Conservation (phyloP, 2,329 filamentous ascomycete genomes). For the Thelonectria rubi region DNA sequence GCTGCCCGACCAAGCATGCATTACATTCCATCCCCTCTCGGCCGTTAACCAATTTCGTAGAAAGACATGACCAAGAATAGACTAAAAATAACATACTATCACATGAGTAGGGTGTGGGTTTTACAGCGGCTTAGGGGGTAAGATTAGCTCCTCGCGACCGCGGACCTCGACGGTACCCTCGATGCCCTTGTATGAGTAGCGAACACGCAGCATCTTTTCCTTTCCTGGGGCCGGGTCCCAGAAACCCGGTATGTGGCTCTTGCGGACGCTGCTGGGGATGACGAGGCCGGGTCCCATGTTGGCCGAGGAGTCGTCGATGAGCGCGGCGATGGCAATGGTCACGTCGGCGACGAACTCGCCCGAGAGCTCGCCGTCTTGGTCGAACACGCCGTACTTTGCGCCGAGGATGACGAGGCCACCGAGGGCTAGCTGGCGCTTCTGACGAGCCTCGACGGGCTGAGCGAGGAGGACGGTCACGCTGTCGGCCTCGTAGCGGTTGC, state of each 20-base stretch:
- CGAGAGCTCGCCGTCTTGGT: constrained; percentile 44
- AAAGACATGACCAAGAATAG: constrained; percentile 8
- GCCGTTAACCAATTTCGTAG: constrained; percentile 11
- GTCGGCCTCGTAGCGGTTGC: constrained; percentile 55
- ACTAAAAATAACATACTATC: background rate
- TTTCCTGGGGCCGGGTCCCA: constrained; percentile 59
- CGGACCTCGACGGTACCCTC: constrained; percentile 35
- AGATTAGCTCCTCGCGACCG: constrained; percentile 35
- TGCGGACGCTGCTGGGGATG: constrained; percentile 53
- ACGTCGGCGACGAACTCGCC: constrained; percentile 59
- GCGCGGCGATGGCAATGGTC: constrained; percentile 57
- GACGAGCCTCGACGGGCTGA: constrained; percentile 50
- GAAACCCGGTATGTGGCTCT: constrained; percentile 58
- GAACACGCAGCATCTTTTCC: constrained; percentile 56
- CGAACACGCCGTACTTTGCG: constrained; percentile 57
- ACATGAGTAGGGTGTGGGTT: constrained; percentile 16
- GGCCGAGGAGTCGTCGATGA: constrained; percentile 48
- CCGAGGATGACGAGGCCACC: constrained; percentile 58
- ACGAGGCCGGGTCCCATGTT: constrained; percentile 42
- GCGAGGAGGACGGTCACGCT: constrained; percentile 55
- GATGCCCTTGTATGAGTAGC: constrained; percentile 54
- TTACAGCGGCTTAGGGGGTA: constrained; percentile 33
- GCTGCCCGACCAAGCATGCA: background rate
- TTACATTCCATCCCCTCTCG: background rate
- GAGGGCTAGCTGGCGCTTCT: constrained; percentile 46